Evolutionary conservation across 441 rosid genomes (phyloP).

Genomic region (Jatropha podagrica): DNA sequence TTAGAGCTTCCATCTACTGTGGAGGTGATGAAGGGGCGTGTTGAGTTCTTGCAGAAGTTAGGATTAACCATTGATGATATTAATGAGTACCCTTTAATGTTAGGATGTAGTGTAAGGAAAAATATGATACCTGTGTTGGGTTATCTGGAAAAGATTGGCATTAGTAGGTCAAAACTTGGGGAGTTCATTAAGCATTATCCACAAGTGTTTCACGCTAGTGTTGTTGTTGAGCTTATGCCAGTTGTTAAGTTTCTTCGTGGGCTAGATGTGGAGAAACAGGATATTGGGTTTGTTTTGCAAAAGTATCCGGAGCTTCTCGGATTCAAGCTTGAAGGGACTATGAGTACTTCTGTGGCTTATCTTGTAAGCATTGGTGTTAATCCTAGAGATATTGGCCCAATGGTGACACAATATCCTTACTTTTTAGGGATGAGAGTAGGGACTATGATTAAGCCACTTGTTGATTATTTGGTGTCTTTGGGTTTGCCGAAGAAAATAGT

Average conservation of each 20-base stretch:
- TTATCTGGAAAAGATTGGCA: constrained; percentile 72
- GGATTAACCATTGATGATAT: constrained; percentile 76
- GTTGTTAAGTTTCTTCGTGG: constrained; percentile 84
- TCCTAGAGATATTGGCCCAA: constrained; percentile 88
- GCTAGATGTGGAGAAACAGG: constrained; percentile 80
- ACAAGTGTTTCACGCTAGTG: constrained; percentile 73
- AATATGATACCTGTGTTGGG: constrained; percentile 84
- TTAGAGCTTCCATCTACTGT: constrained; percentile 84
- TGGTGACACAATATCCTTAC: constrained; percentile 85
- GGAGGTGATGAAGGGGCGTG: constrained; percentile 78
- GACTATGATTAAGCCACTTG: constrained; percentile 74
- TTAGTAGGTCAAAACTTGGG: constrained; percentile 61
- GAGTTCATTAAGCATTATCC: constrained; percentile 75
- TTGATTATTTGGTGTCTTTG: constrained; percentile 66
- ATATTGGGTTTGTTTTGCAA: constrained; percentile 66
- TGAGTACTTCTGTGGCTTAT: constrained; percentile 89
- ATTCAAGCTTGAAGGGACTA: constrained; percentile 87
- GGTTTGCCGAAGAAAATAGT: constrained; percentile 75
- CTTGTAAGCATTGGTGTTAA: constrained; percentile 82
- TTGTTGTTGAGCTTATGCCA: constrained; percentile 86
- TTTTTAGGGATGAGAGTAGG: constrained; percentile 90
- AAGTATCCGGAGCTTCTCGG: constrained; percentile 94
- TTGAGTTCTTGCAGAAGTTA: constrained; percentile 72
- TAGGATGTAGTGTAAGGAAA: constrained; percentile 78
- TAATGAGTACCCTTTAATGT: constrained; percentile 75